Base-by-base conservation (phyloP, 2,329 filamentous ascomycete species). In the Nigrospora oryzae region DNA sequence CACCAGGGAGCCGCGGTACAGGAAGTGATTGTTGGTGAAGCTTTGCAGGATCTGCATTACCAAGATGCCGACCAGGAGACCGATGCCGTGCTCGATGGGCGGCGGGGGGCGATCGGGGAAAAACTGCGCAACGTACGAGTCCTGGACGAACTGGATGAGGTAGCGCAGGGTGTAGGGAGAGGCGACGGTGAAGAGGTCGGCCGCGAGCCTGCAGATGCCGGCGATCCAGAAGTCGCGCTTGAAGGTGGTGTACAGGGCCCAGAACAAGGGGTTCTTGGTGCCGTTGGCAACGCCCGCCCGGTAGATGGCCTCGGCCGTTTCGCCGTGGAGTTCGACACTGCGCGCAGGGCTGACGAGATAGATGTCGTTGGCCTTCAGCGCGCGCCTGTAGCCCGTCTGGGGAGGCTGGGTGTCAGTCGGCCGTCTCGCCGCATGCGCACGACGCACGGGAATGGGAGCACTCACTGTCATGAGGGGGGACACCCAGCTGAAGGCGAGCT, bases 1-100 rank as follows among this genome's bases (percentile, higher is more conserved):
- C 34, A 91, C 77, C 65, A 90, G 81, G 82, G 93, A 90, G 17
- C 89, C 87, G 14, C 82, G 79, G 57, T 90, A 95, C 57, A 95
- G 82, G 64, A 91, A 95, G 56, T 95, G 89, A 57, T 89, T 93
- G 1, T 81, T 87, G 32, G 79, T 77, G 51, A 94, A 57, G 57
- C 84, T 89, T 63, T 93, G 87, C 11, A 83, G 56, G 19, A 88
- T 73, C 60, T 95, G 89, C 86, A 96, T 90, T 35, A 74, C 61
- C 1, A 85, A 87, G 47, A 96, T 84, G 7, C 86, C 89, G 47
- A 95, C 63, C 1, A 89, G 88, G 23, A 94, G 69, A 0, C 88
- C 89, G 46, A 95, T 69, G 23, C 89, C 90, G 37, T 73, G 71
- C 4, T 81, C 81, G 41, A 95, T 79, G 40, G 75, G 61, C 1